phyloP scores from a whole-genome alignment of 192 early-diverging fungal genomes.

The Dissophora globulifera region DNA sequence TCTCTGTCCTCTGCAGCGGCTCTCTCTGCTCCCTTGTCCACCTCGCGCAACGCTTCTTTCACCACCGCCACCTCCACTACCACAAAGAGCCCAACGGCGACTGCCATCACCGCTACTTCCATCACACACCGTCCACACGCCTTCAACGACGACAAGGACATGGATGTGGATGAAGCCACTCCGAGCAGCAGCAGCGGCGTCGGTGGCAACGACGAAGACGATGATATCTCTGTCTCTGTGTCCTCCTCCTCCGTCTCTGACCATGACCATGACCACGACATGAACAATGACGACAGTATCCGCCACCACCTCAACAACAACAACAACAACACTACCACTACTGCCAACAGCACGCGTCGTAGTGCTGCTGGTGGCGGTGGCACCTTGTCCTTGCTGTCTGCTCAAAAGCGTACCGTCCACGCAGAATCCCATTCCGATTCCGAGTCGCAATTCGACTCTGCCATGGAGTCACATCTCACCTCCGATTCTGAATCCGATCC shows the following conservation, averaged over 20 bases:
- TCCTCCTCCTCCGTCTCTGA: slow-evolving; percentile 1
- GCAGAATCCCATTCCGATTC: slow-evolving; percentile 35
- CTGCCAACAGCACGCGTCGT: slow-evolving; percentile 8
- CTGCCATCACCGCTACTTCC: slow-evolving; percentile 3
- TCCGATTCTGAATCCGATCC: slow-evolving; percentile 42
- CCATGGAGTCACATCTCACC: slow-evolving; percentile 31
- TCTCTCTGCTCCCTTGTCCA: neutral
- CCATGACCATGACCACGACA: neutral
- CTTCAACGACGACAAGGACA: slow-evolving; percentile 1
- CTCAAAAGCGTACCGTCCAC: slow-evolving; percentile 19
- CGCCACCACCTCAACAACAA: neutral
- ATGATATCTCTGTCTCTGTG: neutral
- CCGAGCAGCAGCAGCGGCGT: neutral
- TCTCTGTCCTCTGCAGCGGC: neutral
- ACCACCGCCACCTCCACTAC: neutral
- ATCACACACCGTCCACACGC: no score
- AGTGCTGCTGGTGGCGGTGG: no score
- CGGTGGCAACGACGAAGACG: neutral
- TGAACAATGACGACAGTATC: neutral
- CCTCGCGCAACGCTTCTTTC: neutral
- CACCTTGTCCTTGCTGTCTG: slow-evolving; percentile 5
- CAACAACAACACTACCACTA: neutral
- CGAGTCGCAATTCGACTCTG: slow-evolving; percentile 36
- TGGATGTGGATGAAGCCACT: neutral
- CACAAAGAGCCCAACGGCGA: neutral